Conservation (phyloP, 1,139 yeast species). For the Entelexis paramagnoliae region DNA sequence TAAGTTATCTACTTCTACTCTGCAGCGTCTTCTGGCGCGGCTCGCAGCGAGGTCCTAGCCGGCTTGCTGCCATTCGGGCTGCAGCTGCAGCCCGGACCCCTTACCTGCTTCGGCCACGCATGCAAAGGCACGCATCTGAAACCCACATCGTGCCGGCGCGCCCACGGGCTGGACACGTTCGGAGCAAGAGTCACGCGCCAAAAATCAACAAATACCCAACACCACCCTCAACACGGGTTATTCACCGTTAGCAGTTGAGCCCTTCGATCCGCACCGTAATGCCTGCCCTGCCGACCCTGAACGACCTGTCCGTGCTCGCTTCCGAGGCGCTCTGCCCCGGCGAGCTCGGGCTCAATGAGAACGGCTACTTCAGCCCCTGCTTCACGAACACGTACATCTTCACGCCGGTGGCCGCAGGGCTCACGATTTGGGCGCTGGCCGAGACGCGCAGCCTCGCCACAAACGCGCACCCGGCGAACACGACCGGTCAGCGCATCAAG, state of each 20-base stretch:
- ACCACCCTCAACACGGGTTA: not conserved
- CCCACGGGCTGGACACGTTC: not conserved
- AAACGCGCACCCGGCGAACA: constrained; percentile 15
- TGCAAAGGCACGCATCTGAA: too few species aligned
- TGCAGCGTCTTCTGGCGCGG: too few species aligned
- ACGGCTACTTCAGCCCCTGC: constrained; percentile 24
- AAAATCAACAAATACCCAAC: constrained; percentile 6
- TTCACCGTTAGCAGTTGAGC: too few species aligned
- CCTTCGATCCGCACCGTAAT: not conserved
- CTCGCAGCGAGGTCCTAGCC: too few species aligned
- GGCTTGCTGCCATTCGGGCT: not conserved
- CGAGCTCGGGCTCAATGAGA: constrained; percentile 19
- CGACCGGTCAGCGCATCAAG: constrained; percentile 19
- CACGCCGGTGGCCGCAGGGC: constrained; percentile 18
- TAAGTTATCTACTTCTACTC: too few species aligned
- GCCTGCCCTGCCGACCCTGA: not conserved
- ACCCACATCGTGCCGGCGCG: too few species aligned
- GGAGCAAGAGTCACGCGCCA: constrained; percentile 1
- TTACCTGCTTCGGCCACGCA: not conserved
- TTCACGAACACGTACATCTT: constrained; percentile 23
- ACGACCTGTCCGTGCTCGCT: constrained; percentile 10
- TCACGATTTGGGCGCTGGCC: constrained; percentile 19
- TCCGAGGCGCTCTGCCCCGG: constrained; percentile 20
- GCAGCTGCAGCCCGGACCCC: too few species aligned
- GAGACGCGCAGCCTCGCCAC: constrained; percentile 15